These are phyloP conservation scores for Nepenthes alata DNA, from an alignment of 179 eudicot genomes.

Conservation along the genomic window DNA sequence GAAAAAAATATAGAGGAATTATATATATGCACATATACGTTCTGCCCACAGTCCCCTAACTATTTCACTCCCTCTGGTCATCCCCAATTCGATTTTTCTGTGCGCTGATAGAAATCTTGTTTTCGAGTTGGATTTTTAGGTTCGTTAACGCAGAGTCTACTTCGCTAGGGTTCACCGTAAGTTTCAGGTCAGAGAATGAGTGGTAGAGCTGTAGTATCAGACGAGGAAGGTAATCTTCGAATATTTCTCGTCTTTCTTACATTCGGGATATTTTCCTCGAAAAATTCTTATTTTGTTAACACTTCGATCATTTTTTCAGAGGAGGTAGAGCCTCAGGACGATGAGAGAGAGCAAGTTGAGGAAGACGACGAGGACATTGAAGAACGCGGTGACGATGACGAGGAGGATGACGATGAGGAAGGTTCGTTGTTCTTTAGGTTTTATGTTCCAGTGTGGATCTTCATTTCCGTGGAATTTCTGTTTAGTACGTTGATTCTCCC, in stretches of 20 bases:
- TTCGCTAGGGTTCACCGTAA: too few species aligned
- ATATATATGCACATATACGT: too few species aligned
- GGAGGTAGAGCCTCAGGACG: slow-evolving; percentile 51
- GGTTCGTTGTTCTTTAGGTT: slow-evolving; percentile 19
- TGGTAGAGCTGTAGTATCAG: slow-evolving; percentile 44
- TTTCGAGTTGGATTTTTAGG: too few species aligned
- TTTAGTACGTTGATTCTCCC: background rate
- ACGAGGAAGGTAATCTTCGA: slow-evolving; percentile 48
- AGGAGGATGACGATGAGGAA: slow-evolving; percentile 66
- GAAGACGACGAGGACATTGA: slow-evolving; percentile 38
- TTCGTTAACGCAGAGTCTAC: too few species aligned
- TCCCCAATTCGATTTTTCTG: too few species aligned
- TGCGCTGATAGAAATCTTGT: too few species aligned
- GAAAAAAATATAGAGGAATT: too few species aligned
- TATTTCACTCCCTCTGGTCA: too few species aligned
- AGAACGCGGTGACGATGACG: slow-evolving; percentile 29
- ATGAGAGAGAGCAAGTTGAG: slow-evolving; percentile 40
- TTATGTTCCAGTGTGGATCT: background rate
- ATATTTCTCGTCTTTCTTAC: background rate
- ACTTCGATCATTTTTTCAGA: slow-evolving; percentile 19
- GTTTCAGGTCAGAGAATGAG: too few species aligned
- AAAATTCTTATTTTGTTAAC: too few species aligned
- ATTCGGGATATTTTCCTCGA: too few species aligned
- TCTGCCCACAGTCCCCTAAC: too few species aligned
- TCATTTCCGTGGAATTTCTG: background rate